Base-by-base conservation (phyloP, 495 filamentous ascomycete genomes). In the Emericellopsis terricola region DNA sequence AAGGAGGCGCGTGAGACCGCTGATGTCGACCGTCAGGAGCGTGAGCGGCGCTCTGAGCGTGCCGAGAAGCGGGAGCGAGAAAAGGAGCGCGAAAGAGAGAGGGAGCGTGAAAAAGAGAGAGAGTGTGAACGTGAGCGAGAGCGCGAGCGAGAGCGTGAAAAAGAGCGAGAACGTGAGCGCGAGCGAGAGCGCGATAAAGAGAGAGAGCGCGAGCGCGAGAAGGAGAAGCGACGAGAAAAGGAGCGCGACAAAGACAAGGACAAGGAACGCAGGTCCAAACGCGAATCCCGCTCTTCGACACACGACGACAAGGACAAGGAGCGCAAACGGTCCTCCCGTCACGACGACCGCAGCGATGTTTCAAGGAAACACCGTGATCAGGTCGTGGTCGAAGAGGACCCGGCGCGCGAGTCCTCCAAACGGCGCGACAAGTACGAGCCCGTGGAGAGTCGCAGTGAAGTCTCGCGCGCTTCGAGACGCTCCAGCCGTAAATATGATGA, bases 181-280 rank as follows among this genome's bases (percentile, higher is more conserved):
- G 23, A 26, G 6, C 6, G 11, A 26, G 23, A 26, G 11, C 23
- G 11, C n/a, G n/a, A n/a, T n/a, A n/a, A n/a, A 11, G 23, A 26
- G n/a, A n/a, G n/a, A n/a, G n/a, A n/a, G n/a, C n/a, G n/a, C 13
- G 38, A 43, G 21, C 44, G 45, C 14, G 40, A 48, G 19, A 44
- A 52, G 34, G 38, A 41, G 27, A 43, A 49, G 28, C 43, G 31
- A 14, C 29, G 42, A 15, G 41, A 51, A 20, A 44, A 49, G 19
- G 37, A 39, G 14, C 26, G 38, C 23, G 23, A 26, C 23, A 26
- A 26, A 26, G 23, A 26, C 6, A 6, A 26, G 11, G 23, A 26
- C 6, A 6, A 26, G 23, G 23, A 26, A 6, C 23, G 23, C 23
- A 26, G 11, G 23, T 26, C 23, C 23, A 26, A 26, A 26, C 23